phyloP scores from a whole-genome alignment of 176 grass and related monocot species.

The Triticum urartu region DNA sequence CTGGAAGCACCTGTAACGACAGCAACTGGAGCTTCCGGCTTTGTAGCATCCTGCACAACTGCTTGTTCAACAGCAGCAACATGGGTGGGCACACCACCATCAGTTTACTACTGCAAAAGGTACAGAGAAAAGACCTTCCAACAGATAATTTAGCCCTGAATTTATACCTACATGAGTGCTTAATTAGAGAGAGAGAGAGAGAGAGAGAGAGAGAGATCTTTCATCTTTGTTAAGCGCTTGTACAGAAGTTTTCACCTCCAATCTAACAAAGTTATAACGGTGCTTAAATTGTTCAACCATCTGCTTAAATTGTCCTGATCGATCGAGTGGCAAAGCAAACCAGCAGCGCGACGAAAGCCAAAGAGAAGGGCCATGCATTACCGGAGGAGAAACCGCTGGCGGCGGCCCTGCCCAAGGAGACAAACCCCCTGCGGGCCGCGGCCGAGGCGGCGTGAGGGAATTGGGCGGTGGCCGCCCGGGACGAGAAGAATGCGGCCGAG shows the following conservation, averaged over 20 bases:
- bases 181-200: no score
- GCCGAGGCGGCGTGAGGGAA: background rate
- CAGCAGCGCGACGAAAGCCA: background rate
- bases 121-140: background rate
- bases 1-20: constrained; percentile 88
- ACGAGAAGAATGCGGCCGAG: constrained; percentile 9
- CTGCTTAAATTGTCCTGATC: background rate
- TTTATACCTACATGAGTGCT: background rate
- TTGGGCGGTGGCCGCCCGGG: background rate
- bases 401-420: constrained; percentile 6
- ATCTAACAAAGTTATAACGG: background rate
- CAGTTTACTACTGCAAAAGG: background rate
- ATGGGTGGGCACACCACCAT: constrained; percentile 49
- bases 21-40: constrained; percentile 78
- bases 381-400: constrained; percentile 1
- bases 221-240: no score
- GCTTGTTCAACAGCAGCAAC: constrained; percentile 63
- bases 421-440: constrained; percentile 19
- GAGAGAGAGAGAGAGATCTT: no score
- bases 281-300: background rate
- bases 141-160: background rate
- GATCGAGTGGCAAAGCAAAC: background rate
- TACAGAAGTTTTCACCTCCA: background rate
- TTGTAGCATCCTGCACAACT: constrained; percentile 34
- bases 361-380: background rate